Evolutionary conservation across 2,329 filamentous ascomycete genomes (phyloP).

Genomic region (Sphaerulina musiva): DNA sequence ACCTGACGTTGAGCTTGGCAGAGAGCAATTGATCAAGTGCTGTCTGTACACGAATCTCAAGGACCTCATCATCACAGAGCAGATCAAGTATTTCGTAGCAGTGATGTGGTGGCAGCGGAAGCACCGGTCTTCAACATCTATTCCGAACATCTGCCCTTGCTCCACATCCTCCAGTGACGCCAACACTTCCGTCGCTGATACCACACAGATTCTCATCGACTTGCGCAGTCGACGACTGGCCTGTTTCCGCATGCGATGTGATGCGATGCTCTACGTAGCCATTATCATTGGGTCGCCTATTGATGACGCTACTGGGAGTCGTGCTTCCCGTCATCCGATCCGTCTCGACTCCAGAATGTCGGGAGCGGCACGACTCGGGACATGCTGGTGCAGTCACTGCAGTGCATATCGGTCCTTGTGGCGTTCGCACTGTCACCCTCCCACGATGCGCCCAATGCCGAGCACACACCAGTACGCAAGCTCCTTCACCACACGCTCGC

Average conservation of each 20-base stretch:
- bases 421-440: not conserved
- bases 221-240: not conserved
- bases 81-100: too few relatives aligned
- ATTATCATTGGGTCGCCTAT: constrained; percentile 3
- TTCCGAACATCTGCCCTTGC: not conserved
- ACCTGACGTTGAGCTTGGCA: too few relatives aligned
- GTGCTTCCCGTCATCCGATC: constrained; percentile 2
- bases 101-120: too few relatives aligned
- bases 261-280: not conserved
- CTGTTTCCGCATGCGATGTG: not conserved
- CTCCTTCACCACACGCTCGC: constrained; percentile 70
- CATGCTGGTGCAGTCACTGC: not conserved
- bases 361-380: not conserved
- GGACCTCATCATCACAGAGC: too few relatives aligned
- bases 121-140: too few relatives aligned
- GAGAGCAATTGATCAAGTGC: too few relatives aligned
- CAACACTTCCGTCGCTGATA: not conserved
- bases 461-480: constrained; percentile 94
- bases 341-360: constrained; percentile 6
- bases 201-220: not conserved
- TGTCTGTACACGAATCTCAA: too few relatives aligned
- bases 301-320: constrained; percentile 5
- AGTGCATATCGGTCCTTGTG: not conserved
- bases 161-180: not conserved
- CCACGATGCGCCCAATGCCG: constrained; percentile 70